These are phyloP conservation scores for Crithidia mellificae DNA, from an alignment of 208 protist species.

Conservation along the genomic window DNA sequence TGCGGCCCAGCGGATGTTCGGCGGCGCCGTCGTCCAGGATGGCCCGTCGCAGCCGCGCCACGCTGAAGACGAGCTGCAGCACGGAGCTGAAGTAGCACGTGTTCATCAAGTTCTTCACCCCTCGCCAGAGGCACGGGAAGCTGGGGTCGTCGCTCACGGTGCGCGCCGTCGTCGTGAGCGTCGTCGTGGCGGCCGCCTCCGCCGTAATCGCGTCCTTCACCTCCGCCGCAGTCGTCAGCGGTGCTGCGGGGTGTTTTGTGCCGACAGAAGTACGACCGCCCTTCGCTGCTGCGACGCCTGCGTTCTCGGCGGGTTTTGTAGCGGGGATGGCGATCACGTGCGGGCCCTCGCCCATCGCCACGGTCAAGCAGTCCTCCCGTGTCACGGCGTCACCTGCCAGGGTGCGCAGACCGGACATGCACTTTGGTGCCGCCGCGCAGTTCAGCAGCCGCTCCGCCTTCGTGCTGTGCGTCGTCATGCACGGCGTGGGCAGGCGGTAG, in stretches of 20 bases:
- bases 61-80: slow-evolving; percentile 81
- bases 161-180: background rate
- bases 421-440: slow-evolving; percentile 56
- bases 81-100: slow-evolving; percentile 91
- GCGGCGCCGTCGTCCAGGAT: slow-evolving; percentile 43
- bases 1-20: too few species aligned
- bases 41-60: slow-evolving; percentile 52
- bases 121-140: slow-evolving; percentile 60
- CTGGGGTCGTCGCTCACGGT: slow-evolving; percentile 18
- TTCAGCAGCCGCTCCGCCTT: slow-evolving; percentile 36
- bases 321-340: slow-evolving; percentile 31
- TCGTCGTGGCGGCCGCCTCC: background rate
- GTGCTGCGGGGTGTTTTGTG: background rate
- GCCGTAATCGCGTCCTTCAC: background rate
- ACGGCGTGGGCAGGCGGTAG: slow-evolving; percentile 53
- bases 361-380: slow-evolving; percentile 37
- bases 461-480: slow-evolving; percentile 29
- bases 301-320: background rate
- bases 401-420: slow-evolving; percentile 50
- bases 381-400: slow-evolving; percentile 37
- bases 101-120: slow-evolving; percentile 81
- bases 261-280: background rate
- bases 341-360: slow-evolving; percentile 45
- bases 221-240: background rate
- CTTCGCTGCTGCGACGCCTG: background rate